Base-by-base conservation (phyloP, 331 rosid species). In the Quercus phellos region DNA sequence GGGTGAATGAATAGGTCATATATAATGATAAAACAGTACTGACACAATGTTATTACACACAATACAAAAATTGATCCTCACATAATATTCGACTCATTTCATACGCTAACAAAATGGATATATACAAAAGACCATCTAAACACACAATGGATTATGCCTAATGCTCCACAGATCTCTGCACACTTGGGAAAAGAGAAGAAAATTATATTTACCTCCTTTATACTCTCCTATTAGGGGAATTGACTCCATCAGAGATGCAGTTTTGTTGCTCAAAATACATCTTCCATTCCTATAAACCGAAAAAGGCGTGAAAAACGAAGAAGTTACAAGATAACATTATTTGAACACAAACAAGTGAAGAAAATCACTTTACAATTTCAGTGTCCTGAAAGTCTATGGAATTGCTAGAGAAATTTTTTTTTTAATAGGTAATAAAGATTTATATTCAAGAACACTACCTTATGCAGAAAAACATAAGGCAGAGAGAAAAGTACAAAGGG, bases 151-250 rank as follows among this genome's bases (percentile, higher is more conserved):
- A 56, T 56, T 59, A 51, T 46, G 73, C 74, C 34, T 4, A 61
- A 59, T 68, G 34, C 21, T 61, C 55, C 16, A 22, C 4, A 13
- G 68, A 70, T 13, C 21, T 24, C 73, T 75, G 51, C 64, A 79
- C 12, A 59, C 19, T 2, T 14, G 17, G n/a, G 34, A 13, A 69
- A 58, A 78, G 64, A 79, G 21, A 81, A 46, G 58, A 79, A 27
- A 81, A 61, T 72, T 64, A 38, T 51, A 81, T 72, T 84, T 87
- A 94, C 97, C 98, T 90, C 85, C 82, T 73, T 85, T 77, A 89
- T 87, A 53, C 46, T 90, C 22, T 89, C 95, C 82, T 89, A 74
- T 94, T 90, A 76, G 90, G 97, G 79, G 96, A 90, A 87, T 92
- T 88, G 75, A 92, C 97, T 70, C 85, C 93, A 80, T 77, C 89